Conservation (phyloP, 306 rosid species). For the Pyrus betulifolia region DNA sequence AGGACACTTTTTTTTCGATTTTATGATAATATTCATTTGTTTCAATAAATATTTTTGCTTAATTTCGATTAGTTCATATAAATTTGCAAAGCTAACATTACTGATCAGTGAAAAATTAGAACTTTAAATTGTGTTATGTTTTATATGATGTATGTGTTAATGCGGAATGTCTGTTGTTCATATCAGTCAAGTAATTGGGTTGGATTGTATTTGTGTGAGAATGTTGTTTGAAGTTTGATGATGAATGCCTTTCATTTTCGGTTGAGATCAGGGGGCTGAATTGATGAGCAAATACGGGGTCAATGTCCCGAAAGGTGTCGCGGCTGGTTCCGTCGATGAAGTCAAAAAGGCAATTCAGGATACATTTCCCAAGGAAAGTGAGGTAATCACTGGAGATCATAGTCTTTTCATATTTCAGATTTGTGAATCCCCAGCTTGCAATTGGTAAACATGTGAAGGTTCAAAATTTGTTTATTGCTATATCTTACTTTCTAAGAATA, state of each 20-base stretch:
- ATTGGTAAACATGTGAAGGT: background rate
- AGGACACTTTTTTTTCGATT: background rate
- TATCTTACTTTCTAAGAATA: background rate
- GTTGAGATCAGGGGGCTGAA: constrained; percentile 70
- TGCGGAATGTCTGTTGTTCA: too few species aligned
- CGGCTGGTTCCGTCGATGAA: constrained; percentile 36
- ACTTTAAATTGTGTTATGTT: background rate
- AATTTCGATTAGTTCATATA: background rate
- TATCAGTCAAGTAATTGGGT: background rate
- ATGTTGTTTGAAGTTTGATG: background rate
- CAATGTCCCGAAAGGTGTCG: constrained; percentile 62
- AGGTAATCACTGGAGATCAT: constrained; percentile 22
- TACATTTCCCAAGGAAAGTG: constrained; percentile 50
- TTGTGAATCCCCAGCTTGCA: background rate
- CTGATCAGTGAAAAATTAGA: background rate
- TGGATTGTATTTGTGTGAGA: background rate
- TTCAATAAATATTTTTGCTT: background rate
- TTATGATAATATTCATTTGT: background rate
- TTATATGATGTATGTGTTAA: background rate
- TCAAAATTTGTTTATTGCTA: background rate
- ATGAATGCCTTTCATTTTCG: background rate
- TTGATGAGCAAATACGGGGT: constrained; percentile 84
- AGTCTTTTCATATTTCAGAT: background rate
- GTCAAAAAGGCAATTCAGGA: constrained; percentile 44
- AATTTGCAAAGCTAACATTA: background rate